Evolutionary conservation across 2,329 filamentous ascomycete species (phyloP).

Genomic region (Conoideocrella luteorostrata): DNA sequence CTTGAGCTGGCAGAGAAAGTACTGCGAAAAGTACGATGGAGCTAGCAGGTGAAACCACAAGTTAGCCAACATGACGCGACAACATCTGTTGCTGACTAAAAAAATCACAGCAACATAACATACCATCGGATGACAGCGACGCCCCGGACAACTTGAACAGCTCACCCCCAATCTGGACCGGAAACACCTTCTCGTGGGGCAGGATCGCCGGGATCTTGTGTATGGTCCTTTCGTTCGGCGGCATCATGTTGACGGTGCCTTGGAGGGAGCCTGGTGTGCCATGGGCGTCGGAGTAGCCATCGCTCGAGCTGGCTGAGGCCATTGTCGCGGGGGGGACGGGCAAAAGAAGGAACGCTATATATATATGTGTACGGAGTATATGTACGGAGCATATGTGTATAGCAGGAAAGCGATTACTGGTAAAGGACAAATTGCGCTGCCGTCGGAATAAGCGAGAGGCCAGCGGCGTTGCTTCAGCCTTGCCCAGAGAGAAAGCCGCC

Average conservation of each 20-base stretch:
- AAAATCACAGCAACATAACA: too few relatives aligned
- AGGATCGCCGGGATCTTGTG: slow-evolving; percentile 50
- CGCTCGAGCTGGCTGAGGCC: slow-evolving; percentile 21
- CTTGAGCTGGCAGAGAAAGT: slow-evolving; percentile 78
- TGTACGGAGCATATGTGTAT: too few relatives aligned
- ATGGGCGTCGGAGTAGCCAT: slow-evolving; percentile 12
- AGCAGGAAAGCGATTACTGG: too few relatives aligned
- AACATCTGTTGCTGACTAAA: too few relatives aligned
- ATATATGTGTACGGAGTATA: too few relatives aligned
- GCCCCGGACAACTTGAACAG: slow-evolving; percentile 68
- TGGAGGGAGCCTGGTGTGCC: slow-evolving; percentile 12
- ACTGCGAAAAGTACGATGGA: slow-evolving; percentile 93
- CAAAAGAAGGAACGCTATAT: not conserved
- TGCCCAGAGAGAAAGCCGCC: too few relatives aligned
- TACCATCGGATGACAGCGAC: slow-evolving; percentile 68
- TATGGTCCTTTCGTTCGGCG: slow-evolving; percentile 26
- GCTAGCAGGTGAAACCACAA: too few relatives aligned
- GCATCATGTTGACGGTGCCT: slow-evolving; percentile 8
- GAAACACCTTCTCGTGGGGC: slow-evolving; percentile 66
- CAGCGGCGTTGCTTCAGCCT: too few relatives aligned
- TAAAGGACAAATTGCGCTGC: too few relatives aligned
- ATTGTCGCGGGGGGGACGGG: slow-evolving; percentile 13
- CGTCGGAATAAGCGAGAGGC: too few relatives aligned
- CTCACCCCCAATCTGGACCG: slow-evolving; percentile 66
- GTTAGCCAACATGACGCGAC: too few relatives aligned